Percentiles rank a stretch among this genome's conserved stretches.
Evolutionary conservation across 2,329 filamentous ascomycete genomes (phyloP).

Genomic region (Penicillium sp.): DNA sequence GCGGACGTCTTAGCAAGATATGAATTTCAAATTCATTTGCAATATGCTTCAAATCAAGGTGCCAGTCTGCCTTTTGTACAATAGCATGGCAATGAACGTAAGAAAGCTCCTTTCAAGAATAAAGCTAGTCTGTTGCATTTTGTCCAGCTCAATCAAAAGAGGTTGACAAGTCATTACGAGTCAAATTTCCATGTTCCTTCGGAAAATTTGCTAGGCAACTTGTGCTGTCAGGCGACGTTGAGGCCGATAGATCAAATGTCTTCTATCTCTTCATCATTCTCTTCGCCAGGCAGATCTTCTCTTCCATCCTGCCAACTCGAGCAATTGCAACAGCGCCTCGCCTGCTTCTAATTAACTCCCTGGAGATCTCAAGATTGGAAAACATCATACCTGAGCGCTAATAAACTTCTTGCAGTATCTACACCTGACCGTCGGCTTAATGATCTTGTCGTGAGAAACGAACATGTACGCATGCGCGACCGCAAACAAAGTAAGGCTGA

Average conservation of each 20-base stretch:
- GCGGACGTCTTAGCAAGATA: slow-evolving; percentile 5
- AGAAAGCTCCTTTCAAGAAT: no score
- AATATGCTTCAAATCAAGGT: background rate
- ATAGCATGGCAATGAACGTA: background rate
- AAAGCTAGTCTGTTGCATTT: no score
- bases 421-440: slow-evolving; percentile 69
- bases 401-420: slow-evolving; percentile 52
- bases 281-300: slow-evolving; percentile 39
- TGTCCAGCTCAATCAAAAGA: no score
- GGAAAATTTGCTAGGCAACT: no score
- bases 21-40: background rate
- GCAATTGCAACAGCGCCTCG: slow-evolving; percentile 55
- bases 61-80: background rate
- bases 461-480: slow-evolving; percentile 63
- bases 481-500: slow-evolving; percentile 64
- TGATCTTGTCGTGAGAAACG: slow-evolving; percentile 63
- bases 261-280: slow-evolving; percentile 5
- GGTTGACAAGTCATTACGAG: no score
- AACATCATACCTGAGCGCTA: slow-evolving; percentile 56
- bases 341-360: slow-evolving; percentile 24
- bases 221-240: no score
- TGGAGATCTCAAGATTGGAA: background rate
- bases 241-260: background rate
- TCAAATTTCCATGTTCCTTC: no score
- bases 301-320: slow-evolving; percentile 59